Conservation (phyloP, 2,329 filamentous ascomycete species). For the Xylariaceae sp. region DNA sequence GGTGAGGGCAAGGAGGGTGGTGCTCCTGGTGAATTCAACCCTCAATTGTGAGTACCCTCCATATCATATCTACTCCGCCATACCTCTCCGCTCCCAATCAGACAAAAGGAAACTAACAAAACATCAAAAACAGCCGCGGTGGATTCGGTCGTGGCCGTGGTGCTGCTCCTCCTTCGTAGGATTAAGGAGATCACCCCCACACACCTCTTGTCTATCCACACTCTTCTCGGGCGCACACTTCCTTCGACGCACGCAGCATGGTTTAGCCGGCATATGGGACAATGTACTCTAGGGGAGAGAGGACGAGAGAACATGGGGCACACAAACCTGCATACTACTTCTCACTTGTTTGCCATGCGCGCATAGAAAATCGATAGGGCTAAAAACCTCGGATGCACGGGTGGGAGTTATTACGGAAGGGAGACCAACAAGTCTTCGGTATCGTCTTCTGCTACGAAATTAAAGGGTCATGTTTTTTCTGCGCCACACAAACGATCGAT, state of each 20-base stretch:
- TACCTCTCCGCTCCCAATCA: too few species aligned
- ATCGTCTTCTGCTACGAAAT: slow-evolving; percentile 32
- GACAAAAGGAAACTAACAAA: too few species aligned
- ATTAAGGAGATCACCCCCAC: too few species aligned
- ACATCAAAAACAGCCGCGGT: slow-evolving; percentile 74
- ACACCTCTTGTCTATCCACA: too few species aligned
- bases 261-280: slow-evolving; percentile 26
- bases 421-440: slow-evolving; percentile 35
- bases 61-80: too few species aligned
- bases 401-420: slow-evolving; percentile 37
- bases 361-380: slow-evolving; percentile 42
- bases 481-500: slow-evolving; percentile 26
- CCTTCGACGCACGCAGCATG: slow-evolving; percentile 32
- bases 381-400: slow-evolving; percentile 40
- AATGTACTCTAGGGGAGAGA: slow-evolving; percentile 36
- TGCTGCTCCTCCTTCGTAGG: slow-evolving; percentile 67
- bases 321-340: slow-evolving; percentile 43
- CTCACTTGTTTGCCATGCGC: slow-evolving; percentile 46
- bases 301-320: too few species aligned
- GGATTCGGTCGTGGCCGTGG: slow-evolving; percentile 86
- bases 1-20: slow-evolving; percentile 86
- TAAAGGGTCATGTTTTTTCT: slow-evolving; percentile 37
- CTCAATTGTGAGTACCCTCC: slow-evolving; percentile 67
- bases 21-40: slow-evolving; percentile 87
- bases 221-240: slow-evolving; percentile 38